These are phyloP conservation scores for Ustulina deusta DNA, from an alignment of 2,329 filamentous ascomycete genomes.

Conservation along the genomic window DNA sequence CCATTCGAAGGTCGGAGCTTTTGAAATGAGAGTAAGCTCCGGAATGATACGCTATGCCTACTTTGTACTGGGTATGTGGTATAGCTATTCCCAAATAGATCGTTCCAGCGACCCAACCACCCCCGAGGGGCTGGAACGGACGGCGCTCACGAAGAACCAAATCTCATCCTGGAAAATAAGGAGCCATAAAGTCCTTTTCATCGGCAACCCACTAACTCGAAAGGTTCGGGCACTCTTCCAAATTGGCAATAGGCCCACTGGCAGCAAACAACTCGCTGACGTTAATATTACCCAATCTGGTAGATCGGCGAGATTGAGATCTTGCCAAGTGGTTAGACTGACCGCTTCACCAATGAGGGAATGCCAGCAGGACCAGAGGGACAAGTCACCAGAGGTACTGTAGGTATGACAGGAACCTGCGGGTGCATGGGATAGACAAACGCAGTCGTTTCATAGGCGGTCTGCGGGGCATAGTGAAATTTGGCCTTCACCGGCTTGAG, in stretches of 20 bases:
- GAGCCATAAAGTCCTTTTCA: not conserved
- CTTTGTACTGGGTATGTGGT: not conserved
- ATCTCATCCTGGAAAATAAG: not conserved
- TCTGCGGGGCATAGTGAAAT: conserved; percentile 2
- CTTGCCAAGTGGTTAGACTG: conserved; percentile 26
- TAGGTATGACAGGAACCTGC: conserved; percentile 2
- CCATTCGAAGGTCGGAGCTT: not conserved
- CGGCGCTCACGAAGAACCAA: not conserved
- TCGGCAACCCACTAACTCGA: conserved; percentile 22
- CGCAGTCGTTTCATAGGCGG: conserved; percentile 17
- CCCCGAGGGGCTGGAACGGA: not conserved
- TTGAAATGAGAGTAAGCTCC: not conserved
- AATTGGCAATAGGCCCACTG: conserved; percentile 20
- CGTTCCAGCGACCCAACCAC: not conserved
- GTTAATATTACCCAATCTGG: conserved; percentile 28
- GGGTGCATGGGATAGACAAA: conserved; percentile 6
- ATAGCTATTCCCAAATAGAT: not conserved
- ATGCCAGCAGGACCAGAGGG: conserved; percentile 31
- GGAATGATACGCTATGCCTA: not conserved
- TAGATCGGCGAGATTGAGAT: conserved; percentile 30
- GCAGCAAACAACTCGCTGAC: conserved; percentile 13
- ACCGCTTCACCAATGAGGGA: conserved; percentile 26
- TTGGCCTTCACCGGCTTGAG: conserved; percentile 9
- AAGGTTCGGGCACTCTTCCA: conserved; percentile 20
- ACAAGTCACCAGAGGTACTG: conserved; percentile 19